A percentile compares a stretch with the other conserved stretches of the same genome.
Evolutionary conservation across 176 grass and related monocot genomes (phyloP).

Genomic region (Musa itinerans): DNA sequence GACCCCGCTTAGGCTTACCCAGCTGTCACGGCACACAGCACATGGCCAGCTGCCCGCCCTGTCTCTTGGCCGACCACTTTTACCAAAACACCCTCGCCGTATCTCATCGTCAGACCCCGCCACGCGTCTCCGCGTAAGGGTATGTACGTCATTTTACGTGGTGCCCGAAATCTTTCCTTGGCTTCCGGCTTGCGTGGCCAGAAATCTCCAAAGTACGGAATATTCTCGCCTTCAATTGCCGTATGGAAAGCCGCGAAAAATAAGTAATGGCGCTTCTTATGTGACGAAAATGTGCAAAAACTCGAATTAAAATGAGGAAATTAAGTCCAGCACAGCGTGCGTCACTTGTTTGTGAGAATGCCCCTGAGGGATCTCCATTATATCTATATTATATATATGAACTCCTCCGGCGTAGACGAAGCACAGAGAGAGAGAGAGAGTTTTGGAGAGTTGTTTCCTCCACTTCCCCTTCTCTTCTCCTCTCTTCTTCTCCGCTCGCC

Average conservation of each 20-base stretch:
- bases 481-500: conserved; percentile 11
- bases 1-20: conserved; percentile 19
- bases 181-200: neutral
- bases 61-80: neutral
- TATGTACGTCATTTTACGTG: no score
- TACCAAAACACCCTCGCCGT: neutral
- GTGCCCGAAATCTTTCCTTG: neutral
- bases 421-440: no score
- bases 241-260: conserved; percentile 12
- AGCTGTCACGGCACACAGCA: conserved; percentile 25
- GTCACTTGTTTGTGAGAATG: no score
- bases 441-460: no score
- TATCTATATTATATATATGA: no score
- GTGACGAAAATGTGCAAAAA: no score
- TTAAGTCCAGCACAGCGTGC: no score
- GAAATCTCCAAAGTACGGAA: conserved; percentile 16
- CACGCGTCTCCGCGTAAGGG: no score
- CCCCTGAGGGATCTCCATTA: neutral
- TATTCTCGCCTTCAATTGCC: conserved; percentile 15
- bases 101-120: no score
- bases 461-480: neutral
- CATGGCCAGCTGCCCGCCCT: conserved; percentile 21
- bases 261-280: no score
- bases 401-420: neutral
- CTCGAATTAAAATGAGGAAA: no score